Conservation (phyloP, 2,329 filamentous ascomycete genomes). For the Sporothrix protearum region DNA sequence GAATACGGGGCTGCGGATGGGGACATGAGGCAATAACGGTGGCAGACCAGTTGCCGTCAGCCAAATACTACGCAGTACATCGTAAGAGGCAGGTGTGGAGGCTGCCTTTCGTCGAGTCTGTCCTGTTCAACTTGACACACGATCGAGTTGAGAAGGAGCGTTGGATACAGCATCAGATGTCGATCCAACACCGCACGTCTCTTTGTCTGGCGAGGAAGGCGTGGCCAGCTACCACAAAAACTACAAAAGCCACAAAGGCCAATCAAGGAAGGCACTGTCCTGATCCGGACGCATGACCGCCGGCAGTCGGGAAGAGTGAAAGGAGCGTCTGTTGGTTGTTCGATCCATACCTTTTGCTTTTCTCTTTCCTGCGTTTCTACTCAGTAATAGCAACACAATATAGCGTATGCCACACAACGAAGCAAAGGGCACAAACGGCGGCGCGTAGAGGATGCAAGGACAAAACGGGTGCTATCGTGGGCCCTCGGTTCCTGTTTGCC, state of each 20-base stretch:
- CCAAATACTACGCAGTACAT: too few relatives aligned
- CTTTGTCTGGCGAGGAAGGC: conserved; percentile 15
- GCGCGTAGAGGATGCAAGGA: neutral
- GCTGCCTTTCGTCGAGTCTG: too few relatives aligned
- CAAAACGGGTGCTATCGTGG: neutral
- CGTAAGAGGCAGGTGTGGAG: too few relatives aligned
- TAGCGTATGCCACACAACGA: conserved; percentile 5
- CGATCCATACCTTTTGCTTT: neutral
- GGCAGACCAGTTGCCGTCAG: neutral
- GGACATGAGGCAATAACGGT: conserved; percentile 11
- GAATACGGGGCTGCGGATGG: neutral
- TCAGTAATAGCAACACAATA: too few relatives aligned
- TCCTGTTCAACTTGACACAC: too few relatives aligned
- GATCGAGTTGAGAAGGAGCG: neutral
- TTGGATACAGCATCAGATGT: neutral
- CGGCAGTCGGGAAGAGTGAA: neutral
- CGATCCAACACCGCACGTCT: conserved; percentile 16
- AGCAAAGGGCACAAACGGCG: neutral
- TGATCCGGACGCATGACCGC: neutral
- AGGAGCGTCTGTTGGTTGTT: neutral
- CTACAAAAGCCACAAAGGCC: conserved; percentile 14
- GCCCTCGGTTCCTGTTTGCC: neutral
- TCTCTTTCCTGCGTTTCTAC: neutral
- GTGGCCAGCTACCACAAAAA: conserved; percentile 5
- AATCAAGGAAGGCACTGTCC: neutral